These are phyloP conservation scores for Castanea sativa DNA, from an alignment of 306 rosid genomes.

Conservation along the genomic window DNA sequence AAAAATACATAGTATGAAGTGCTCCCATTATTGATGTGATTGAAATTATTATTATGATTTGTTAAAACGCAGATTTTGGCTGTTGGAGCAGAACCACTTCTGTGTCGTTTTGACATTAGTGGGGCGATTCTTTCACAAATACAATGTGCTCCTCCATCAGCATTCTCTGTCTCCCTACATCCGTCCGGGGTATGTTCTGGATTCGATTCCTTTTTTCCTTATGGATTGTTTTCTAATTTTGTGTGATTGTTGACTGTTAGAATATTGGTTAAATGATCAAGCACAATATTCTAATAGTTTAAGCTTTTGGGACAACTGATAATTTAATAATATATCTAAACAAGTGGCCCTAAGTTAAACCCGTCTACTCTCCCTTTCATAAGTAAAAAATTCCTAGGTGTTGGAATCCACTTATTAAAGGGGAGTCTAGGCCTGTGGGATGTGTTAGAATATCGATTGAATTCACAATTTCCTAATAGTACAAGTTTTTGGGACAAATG, in stretches of 20 bases:
- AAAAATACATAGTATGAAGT: not conserved
- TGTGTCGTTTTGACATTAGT: slow-evolving; percentile 71
- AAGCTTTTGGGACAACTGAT: too few species aligned
- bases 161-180: slow-evolving; percentile 74
- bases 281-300: too few species aligned
- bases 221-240: not conserved
- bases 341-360: too few species aligned
- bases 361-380: too few species aligned
- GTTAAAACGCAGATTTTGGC: slow-evolving; percentile 56
- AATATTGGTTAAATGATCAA: too few species aligned
- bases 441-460: too few species aligned
- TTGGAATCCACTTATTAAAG: too few species aligned
- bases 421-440: too few species aligned
- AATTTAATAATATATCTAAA: too few species aligned
- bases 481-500: too few species aligned
- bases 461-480: too few species aligned
- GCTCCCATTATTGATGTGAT: not conserved
- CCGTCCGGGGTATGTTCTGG: slow-evolving; percentile 66
- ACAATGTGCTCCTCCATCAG: slow-evolving; percentile 82
- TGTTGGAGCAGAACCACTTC: slow-evolving; percentile 83
- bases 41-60: not conserved
- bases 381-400: too few species aligned
- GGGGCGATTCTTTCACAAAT: slow-evolving; percentile 80
- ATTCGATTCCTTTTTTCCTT: not conserved
- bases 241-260: not conserved